A percentile compares a stretch with the other conserved stretches of the same genome.
These are phyloP conservation scores for Flammula alnicola DNA, from an alignment of 1,284 basidiomycete genomes.

Conservation along the genomic window DNA sequence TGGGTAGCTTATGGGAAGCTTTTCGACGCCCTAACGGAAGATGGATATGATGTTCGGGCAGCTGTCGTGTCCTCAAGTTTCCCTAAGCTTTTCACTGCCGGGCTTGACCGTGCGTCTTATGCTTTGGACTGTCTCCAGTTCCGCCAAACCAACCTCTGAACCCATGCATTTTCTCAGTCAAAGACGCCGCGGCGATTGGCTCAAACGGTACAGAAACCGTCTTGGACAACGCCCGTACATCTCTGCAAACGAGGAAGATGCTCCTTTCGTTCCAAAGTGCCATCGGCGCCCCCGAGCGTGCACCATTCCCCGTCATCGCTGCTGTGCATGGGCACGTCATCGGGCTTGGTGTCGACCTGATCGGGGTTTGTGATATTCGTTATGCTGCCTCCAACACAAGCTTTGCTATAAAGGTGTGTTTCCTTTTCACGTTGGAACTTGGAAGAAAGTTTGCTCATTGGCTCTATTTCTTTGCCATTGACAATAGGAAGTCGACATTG, in stretches of 20 bases:
- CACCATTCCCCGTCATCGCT: conserved; percentile 83
- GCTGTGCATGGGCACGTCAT: conserved; percentile 80
- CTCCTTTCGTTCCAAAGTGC: conserved; percentile 76
- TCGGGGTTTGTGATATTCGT: conserved; percentile 83
- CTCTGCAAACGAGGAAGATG: conserved; percentile 52
- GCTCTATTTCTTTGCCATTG: not conserved
- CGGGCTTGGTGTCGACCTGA: conserved; percentile 81
- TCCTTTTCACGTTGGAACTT: not conserved
- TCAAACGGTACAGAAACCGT: conserved; percentile 24
- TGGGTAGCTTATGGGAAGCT: conserved; percentile 72
- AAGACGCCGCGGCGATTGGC: conserved; percentile 37
- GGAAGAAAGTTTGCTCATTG: not conserved
- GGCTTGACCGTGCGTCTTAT: conserved; percentile 69
- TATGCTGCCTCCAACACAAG: conserved; percentile 65
- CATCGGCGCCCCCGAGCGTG: conserved; percentile 73
- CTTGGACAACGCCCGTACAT: conserved; percentile 58
- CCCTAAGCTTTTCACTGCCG: conserved; percentile 80
- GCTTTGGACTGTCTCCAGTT: not conserved
- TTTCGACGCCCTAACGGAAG: conserved; percentile 61
- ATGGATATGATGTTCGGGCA: conserved; percentile 62
- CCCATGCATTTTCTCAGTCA: conserved; percentile 27
- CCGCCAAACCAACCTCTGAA: too few species aligned
- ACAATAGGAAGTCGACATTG: conserved; percentile 89
- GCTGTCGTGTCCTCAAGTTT: conserved; percentile 75
- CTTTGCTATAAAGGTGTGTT: conserved; percentile 79